These are phyloP conservation scores for Andrographis paniculata DNA, from an alignment of 305 asterid genomes.

Conservation along the genomic window DNA sequence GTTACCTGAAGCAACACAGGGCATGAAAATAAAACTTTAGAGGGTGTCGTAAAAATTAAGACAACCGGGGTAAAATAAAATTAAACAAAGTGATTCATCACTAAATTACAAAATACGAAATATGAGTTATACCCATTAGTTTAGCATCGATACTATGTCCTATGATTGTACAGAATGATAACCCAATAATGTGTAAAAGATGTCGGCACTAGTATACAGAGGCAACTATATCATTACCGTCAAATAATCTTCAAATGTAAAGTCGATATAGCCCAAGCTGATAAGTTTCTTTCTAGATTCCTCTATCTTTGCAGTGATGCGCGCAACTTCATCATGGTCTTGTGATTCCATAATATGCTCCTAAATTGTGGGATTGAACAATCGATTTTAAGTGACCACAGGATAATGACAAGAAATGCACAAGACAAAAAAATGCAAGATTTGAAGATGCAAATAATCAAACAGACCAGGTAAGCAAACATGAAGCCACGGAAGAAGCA, in stretches of 20 bases:
- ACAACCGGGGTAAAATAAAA: too few species aligned
- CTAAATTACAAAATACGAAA: too few species aligned
- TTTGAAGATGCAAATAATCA: constrained; percentile 9
- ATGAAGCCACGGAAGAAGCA: constrained; percentile 97
- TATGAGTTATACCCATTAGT: too few species aligned
- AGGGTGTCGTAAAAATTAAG: too few species aligned
- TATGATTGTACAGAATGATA: too few species aligned
- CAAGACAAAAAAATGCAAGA: too few species aligned
- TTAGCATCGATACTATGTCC: too few species aligned
- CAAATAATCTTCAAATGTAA: constrained; percentile 94
- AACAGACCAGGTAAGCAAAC: constrained; percentile 88
- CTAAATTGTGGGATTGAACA: constrained; percentile 28
- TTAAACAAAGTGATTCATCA: too few species aligned
- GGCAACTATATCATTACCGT: constrained; percentile 35
- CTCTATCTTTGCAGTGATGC: constrained; percentile 54
- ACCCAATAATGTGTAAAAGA: too few species aligned
- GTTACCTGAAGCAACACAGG: constrained; percentile 44
- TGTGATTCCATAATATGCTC: constrained; percentile 79
- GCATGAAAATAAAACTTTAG: not conserved
- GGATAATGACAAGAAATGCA: constrained; percentile 8
- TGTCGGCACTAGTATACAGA: constrained; percentile 4
- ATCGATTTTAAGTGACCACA: constrained; percentile 22
- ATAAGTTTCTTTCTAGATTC: constrained; percentile 79
- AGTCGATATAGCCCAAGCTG: constrained; percentile 81
- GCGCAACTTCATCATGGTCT: constrained; percentile 69